Evolutionary conservation across 2,329 filamentous ascomycete species (phyloP), one percentile per base, ranked within the genome.

Genomic region (Plectosphaerella plurivora): DNA sequence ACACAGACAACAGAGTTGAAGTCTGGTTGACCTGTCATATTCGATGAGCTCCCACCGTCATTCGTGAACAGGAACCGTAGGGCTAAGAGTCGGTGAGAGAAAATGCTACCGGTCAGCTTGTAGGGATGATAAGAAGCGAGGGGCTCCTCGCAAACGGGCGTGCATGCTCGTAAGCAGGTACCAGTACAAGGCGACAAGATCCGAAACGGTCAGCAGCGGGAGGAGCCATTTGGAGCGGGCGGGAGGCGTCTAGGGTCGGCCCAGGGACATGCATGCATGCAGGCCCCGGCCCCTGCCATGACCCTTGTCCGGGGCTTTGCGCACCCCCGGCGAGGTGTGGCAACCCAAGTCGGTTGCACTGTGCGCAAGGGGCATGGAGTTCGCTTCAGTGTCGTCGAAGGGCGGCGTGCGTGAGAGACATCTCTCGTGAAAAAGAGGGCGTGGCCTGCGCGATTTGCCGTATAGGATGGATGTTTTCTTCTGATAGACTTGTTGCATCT

Each of bases 171-270:
- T 33, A 55, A 33, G 16, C 28, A 51, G 53, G 48, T 55, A 55
- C 48, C 28, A 45, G 55, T 53, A 52, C 51, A 42, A 53, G 49
- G 46, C 54, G 51, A 56, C 45, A 48, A 51, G 51, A 53, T 33
- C 28, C 28, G 28, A 12, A 33, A 33, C 28, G 37, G 37, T 16
- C 16, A 44, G 47, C 53, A 51, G 51, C 55, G 55, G 55, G 54
- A 57, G 51, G 56, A 57, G 51, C 55, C 55, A 52, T 57, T 57
- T 49, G 54, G 55, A 52, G 49, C 49, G 54, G 53, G 55, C 53
- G 53, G 55, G 53, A 50, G 49, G 51, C 42, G 55, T 52, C 49
- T 50, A 56, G 53, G 54, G 51, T 54, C 50, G 54, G 54, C 39
- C 49, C 39, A 44, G 41, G 41, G 41, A 44, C 41, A 45, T 45